Evolutionary conservation across 1,284 basidiomycete genomes (phyloP).

Genomic region (Kalmanozyma brasiliensis): DNA sequence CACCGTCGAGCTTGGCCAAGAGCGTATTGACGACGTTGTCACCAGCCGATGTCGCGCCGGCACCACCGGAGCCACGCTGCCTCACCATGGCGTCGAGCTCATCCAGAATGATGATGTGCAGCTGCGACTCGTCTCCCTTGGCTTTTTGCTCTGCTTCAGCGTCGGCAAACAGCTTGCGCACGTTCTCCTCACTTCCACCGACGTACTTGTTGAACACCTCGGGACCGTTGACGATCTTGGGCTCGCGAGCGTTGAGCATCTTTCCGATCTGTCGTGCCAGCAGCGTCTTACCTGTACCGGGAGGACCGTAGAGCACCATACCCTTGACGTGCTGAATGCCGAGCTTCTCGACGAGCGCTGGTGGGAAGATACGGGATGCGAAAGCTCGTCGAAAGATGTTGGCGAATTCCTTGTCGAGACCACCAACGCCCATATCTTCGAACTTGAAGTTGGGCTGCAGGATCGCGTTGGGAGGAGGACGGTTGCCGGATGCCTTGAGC

Average conservation of each 20-base stretch:
- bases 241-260: conserved; percentile 98
- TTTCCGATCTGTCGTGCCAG: conserved; percentile 99
- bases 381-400: conserved; percentile 99
- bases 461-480: conserved; percentile 94
- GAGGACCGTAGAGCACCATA: conserved; percentile 94
- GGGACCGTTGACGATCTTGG: conserved; percentile 98
- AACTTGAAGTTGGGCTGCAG: conserved; percentile 99
- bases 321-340: conserved; percentile 99
- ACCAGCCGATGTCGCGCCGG: conserved; percentile 90
- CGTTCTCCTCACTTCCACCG: conserved; percentile 97
- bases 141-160: conserved; percentile 99
- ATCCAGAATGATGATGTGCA: conserved; percentile 99
- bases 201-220: conserved; percentile 98
- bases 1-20: conserved; percentile 99
- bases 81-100: conserved; percentile 99
- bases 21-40: conserved; percentile 99
- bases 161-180: conserved; percentile 95
- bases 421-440: conserved; percentile 99
- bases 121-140: conserved; percentile 95
- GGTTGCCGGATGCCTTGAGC: conserved; percentile 90
- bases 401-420: conserved; percentile 92
- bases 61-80: conserved; percentile 76
- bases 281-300: conserved; percentile 97
- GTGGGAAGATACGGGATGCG: conserved; percentile 96
- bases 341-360: conserved; percentile 93